Base-by-base conservation (phyloP, 2,329 filamentous ascomycete species). In the Arthroderma sp. region DNA sequence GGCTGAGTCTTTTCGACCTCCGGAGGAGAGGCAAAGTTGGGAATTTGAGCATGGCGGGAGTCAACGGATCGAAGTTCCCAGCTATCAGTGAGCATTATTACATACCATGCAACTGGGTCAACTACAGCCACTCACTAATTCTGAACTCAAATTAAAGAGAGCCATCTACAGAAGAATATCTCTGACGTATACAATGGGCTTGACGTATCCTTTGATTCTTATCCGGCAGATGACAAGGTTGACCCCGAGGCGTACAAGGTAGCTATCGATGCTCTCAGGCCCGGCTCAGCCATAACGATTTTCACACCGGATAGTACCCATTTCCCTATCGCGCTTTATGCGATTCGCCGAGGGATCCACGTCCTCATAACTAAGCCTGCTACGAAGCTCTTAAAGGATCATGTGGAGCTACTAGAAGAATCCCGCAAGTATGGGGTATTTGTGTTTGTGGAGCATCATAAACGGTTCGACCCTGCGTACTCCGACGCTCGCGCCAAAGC, bases 241-340 rank as follows among this genome's bases (percentile, higher is more conserved):
- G 85, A 94, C 58, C 75, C 85, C 4, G 80, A 88, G 43, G 80
- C 87, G 38, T 95, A 94, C 75, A 94, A 91, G 67, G 62, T 74
- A 8, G 88, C 88, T 54, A 94, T 95, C 57, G 85, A 94, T 63
- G 78, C 80, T 6, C 76, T 95, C 36, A 74, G 75, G 37, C 77
- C 81, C 5, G 87, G 88, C 54, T 85, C 87, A 53, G 88, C 87
- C 54, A 89, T 95, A 64, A 94, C 88, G 48, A 89, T 95, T 66
- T 95, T 95, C 74, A 94, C 88, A 1, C 86, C 88, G 0, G 88
- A 95, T 65, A 83, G 85, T 5, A 94, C 87, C 1, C 88, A 95
- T 65, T 94, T 81, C 65, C 83, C 85, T 40, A 94, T 95, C 55
- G 88, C 89, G 1, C 70, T 93, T 39, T 94, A 95, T 61, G 88